A percentile compares a stretch with the other conserved stretches of the same genome.
phyloP scores from a whole-genome alignment of 805 yeast genomes.

The Kuraishia hungarica region DNA sequence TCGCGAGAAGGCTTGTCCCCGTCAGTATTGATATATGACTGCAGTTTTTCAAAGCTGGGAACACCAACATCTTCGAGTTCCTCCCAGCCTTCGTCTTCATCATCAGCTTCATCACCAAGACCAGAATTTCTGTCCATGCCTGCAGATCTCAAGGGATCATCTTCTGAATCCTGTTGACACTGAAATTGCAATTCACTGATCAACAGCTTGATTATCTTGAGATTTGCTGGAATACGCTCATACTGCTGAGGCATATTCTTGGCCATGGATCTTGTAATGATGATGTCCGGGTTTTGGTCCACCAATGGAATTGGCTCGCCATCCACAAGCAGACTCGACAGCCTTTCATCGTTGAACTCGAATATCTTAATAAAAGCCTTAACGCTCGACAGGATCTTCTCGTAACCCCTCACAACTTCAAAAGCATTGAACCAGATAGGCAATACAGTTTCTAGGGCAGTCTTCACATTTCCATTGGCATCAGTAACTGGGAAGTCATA shows the following conservation, averaged over 20 bases:
- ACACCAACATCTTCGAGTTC: constrained; percentile 62
- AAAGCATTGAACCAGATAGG: constrained; percentile 81
- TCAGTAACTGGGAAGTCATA: constrained; percentile 25
- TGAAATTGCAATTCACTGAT: constrained; percentile 64
- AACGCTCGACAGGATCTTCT: constrained; percentile 58
- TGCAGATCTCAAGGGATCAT: not conserved
- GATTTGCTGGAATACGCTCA: constrained; percentile 58
- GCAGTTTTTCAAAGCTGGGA: constrained; percentile 54
- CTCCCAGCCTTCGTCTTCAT: constrained; percentile 61
- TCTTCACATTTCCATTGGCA: constrained; percentile 9
- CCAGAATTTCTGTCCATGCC: constrained; percentile 8
- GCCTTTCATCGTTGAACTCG: constrained; percentile 43
- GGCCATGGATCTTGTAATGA: constrained; percentile 82
- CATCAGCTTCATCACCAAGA: constrained; percentile 31
- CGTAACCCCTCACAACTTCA: constrained; percentile 73
- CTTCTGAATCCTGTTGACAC: constrained; percentile 30
- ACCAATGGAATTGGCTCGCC: constrained; percentile 67
- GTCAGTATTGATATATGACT: constrained; percentile 43
- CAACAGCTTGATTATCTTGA: constrained; percentile 66
- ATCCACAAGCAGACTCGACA: constrained; percentile 49
- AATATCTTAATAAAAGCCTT: constrained; percentile 64
- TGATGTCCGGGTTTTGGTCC: constrained; percentile 42
- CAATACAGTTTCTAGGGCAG: constrained; percentile 49
- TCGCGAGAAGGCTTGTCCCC: constrained; percentile 16
- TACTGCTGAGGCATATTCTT: constrained; percentile 52